phyloP scores from a whole-genome alignment of 352 stramenopile genomes.

The Phytophthora pistaciae region DNA sequence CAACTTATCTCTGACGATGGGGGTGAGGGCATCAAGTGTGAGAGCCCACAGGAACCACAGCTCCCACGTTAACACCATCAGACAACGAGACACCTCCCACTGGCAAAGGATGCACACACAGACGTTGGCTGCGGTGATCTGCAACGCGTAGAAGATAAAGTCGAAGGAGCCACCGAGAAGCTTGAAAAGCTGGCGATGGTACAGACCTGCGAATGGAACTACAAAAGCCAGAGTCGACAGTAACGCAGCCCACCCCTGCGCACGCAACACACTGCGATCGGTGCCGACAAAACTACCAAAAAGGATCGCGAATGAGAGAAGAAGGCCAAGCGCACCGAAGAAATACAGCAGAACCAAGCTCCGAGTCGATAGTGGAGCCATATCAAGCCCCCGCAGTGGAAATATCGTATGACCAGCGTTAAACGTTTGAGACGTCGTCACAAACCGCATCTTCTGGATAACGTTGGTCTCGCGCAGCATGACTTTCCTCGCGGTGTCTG shows the following conservation, averaged over 20 bases:
- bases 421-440: not conserved
- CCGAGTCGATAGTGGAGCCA: not conserved
- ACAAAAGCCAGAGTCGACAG: slow-evolving; percentile 24
- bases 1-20: slow-evolving; percentile 39
- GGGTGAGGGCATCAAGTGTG: slow-evolving; percentile 42
- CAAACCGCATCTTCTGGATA: slow-evolving; percentile 20
- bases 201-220: slow-evolving; percentile 22
- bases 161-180: slow-evolving; percentile 49
- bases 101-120: slow-evolving; percentile 32
- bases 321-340: slow-evolving; percentile 1
- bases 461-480: slow-evolving; percentile 12
- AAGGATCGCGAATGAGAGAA: slow-evolving; percentile 9
- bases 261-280: not conserved
- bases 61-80: slow-evolving; percentile 17
- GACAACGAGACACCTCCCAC: slow-evolving; percentile 13
- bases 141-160: slow-evolving; percentile 42
- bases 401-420: not conserved
- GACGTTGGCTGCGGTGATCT: slow-evolving; percentile 38
- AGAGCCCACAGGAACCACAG: slow-evolving; percentile 37
- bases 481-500: not conserved
- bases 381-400: not conserved
- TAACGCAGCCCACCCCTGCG: not conserved
- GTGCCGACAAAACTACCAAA: not conserved
- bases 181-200: slow-evolving; percentile 39
- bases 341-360: slow-evolving; percentile 4